Evolutionary conservation across 208 protist genomes (phyloP).

Genomic region (Acanthamoeba castellanii): DNA sequence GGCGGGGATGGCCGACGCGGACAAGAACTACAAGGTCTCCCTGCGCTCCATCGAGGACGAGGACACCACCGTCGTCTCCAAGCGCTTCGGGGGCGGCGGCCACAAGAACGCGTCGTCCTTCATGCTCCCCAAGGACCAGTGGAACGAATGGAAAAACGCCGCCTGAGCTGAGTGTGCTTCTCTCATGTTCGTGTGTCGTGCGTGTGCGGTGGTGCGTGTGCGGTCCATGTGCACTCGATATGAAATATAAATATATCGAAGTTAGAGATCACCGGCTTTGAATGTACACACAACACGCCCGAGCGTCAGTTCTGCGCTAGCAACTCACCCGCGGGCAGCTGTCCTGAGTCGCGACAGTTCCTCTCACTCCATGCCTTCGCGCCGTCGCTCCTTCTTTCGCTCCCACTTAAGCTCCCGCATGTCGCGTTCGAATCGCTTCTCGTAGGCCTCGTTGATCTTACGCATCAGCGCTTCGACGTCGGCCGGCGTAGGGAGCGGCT

Average conservation of each 20-base stretch:
- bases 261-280: too few relatives aligned
- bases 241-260: too few relatives aligned
- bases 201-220: too few relatives aligned
- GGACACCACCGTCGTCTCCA: conserved; percentile 36
- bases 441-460: conserved; percentile 41
- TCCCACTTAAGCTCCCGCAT: conserved; percentile 34
- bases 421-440: conserved; percentile 57
- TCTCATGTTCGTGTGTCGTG: neutral
- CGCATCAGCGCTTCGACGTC: conserved; percentile 34
- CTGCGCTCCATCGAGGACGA: conserved; percentile 31
- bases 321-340: neutral
- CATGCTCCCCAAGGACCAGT: conserved; percentile 3
- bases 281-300: too few relatives aligned
- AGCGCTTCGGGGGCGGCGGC: conserved; percentile 21
- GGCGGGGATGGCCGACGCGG: conserved; percentile 16
- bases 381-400: conserved; percentile 28
- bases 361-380: neutral
- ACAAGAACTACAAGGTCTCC: conserved; percentile 43
- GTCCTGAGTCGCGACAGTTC: neutral
- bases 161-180: neutral
- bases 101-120: conserved; percentile 61
- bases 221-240: too few relatives aligned
- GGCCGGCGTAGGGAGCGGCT: neutral
- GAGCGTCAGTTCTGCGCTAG: neutral
- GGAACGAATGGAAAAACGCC: conserved; percentile 25